phyloP scores from a whole-genome alignment of 495 filamentous ascomycete genomes.

The Immersiella caudata region DNA sequence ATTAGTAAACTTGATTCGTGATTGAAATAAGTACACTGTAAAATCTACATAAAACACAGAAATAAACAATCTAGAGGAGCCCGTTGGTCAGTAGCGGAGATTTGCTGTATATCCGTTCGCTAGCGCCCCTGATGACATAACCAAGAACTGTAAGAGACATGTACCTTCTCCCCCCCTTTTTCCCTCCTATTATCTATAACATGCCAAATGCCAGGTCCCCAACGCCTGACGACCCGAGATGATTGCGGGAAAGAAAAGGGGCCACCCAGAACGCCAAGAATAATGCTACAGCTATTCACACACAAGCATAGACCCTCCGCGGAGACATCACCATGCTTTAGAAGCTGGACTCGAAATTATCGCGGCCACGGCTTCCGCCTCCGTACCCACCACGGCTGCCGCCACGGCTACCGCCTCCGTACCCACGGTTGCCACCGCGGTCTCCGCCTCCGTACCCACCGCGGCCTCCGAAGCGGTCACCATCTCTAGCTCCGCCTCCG shows the following conservation, averaged over 20 bases:
- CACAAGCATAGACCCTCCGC: neutral
- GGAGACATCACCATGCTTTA: neutral
- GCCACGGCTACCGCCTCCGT: neutral
- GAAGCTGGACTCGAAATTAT: constrained; percentile 2
- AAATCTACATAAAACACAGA: neutral
- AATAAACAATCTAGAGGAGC: neutral
- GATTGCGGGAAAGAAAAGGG: neutral
- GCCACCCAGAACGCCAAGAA: constrained; percentile 8
- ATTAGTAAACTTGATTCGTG: too few relatives aligned
- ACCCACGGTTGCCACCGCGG: neutral
- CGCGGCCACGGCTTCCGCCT: neutral
- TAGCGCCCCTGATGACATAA: neutral
- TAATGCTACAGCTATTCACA: constrained; percentile 17
- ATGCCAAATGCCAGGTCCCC: neutral
- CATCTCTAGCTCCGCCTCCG: constrained; percentile 5
- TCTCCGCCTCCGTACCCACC: constrained; percentile 3
- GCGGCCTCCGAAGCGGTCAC: constrained; percentile 5
- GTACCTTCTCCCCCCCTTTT: neutral
- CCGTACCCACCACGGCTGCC: constrained; percentile 6
- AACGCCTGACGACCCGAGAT: neutral
- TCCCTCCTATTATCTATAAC: constrained; percentile 1
- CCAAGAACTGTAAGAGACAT: neutral
- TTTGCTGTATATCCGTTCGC: neutral
- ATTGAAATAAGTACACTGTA: neutral
- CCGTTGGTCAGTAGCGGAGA: neutral